Evolutionary conservation across 177 flowering plant species (phyloP).

Genomic region (Tripterygium wilfordii): DNA sequence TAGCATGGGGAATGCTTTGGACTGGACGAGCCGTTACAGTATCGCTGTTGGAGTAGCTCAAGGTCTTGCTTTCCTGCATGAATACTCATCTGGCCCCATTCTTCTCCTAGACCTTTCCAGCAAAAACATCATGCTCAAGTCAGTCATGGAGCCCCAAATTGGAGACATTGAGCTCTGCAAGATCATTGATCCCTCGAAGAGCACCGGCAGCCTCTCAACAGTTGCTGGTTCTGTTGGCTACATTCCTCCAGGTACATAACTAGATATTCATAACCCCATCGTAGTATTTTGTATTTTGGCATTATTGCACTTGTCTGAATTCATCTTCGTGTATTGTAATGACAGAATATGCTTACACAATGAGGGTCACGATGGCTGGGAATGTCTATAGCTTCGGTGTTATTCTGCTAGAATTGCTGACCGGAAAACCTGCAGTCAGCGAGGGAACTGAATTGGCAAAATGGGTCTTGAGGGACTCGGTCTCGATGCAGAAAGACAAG

Average conservation of each 20-base stretch:
- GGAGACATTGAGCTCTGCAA: conserved; percentile 75
- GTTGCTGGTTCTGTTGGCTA: conserved; percentile 79
- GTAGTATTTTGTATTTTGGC: no score
- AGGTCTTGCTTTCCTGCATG: conserved; percentile 68
- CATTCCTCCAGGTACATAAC: conserved; percentile 65
- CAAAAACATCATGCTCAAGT: conserved; percentile 51
- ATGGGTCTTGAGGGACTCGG: conserved; percentile 50
- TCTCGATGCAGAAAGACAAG: conserved; percentile 25
- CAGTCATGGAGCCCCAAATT: conserved; percentile 57
- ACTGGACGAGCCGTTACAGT: conserved; percentile 69
- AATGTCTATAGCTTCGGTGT: conserved; percentile 84
- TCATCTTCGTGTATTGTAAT: no score
- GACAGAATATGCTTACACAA: conserved; percentile 88
- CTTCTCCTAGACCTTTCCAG: conserved; percentile 64
- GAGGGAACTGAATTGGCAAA: conserved; percentile 68
- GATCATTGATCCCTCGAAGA: conserved; percentile 73
- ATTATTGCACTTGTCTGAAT: conserved; percentile 7
- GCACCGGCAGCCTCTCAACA: conserved; percentile 60
- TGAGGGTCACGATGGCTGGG: conserved; percentile 72
- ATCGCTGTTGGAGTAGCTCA: conserved; percentile 74
- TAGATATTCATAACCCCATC: conserved; percentile 1
- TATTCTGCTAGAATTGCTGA: conserved; percentile 60
- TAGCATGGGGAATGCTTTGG: conserved; percentile 25
- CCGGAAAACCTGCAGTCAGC: conserved; percentile 62
- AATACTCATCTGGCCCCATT: conserved; percentile 40